phyloP scores from a whole-genome alignment of 106 monocot species.

The Phalaenopsis equestris region DNA sequence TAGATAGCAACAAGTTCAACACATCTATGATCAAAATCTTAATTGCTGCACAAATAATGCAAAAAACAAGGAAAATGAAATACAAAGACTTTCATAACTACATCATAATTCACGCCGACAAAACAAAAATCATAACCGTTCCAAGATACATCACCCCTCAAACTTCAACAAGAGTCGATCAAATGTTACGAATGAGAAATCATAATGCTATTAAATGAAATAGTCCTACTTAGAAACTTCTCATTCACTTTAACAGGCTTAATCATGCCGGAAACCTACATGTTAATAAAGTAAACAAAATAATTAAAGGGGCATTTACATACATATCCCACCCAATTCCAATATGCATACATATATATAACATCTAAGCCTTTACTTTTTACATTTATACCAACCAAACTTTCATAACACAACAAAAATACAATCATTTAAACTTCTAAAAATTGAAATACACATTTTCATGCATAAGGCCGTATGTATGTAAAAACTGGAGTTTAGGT shows the following conservation, averaged over 20 bases:
- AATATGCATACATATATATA: too few relatives aligned
- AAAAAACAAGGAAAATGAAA: neutral
- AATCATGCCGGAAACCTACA: neutral
- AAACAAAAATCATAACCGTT: neutral
- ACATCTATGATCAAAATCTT: neutral
- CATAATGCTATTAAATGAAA: neutral
- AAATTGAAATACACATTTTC: too few relatives aligned
- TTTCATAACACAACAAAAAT: too few relatives aligned
- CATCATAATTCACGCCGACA: neutral
- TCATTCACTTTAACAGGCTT: neutral
- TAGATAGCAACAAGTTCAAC: neutral
- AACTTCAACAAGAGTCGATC: neutral
- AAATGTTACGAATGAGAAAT: neutral
- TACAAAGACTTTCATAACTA: neutral
- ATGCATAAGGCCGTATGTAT: too few relatives aligned
- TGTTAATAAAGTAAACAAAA: neutral
- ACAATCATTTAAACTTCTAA: too few relatives aligned
- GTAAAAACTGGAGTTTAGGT: too few relatives aligned
- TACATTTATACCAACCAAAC: too few relatives aligned
- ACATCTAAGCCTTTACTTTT: too few relatives aligned
- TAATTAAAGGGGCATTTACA: neutral
- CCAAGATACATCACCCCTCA: neutral
- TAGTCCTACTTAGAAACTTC: neutral
- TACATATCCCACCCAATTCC: too few relatives aligned
- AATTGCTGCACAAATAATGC: neutral